phyloP scores from a whole-genome alignment of 2,329 filamentous ascomycete genomes.

The Ciborinia camelliae region DNA sequence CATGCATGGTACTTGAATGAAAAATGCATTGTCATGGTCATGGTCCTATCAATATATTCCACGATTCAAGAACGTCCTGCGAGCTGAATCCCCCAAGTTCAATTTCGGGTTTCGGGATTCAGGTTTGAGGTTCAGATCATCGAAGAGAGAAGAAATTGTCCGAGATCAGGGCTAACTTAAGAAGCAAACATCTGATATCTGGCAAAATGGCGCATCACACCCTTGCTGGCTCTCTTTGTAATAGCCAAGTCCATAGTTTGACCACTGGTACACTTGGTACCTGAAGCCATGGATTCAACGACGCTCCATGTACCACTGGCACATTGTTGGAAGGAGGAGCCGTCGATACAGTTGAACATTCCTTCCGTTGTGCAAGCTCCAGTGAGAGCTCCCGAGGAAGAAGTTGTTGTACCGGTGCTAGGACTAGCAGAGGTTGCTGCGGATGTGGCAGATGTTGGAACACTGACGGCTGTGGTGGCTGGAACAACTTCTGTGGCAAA shows the following conservation, averaged over 20 bases:
- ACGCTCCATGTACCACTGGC: conserved; percentile 51
- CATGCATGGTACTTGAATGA: neutral
- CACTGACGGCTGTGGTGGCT: conserved; percentile 26
- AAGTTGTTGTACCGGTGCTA: conserved; percentile 21
- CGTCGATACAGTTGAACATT: conserved; percentile 52
- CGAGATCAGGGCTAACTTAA: neutral
- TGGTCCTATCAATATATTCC: neutral
- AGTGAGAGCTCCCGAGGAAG: conserved; percentile 27
- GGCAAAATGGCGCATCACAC: neutral
- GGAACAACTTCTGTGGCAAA: conserved; percentile 23
- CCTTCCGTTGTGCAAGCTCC: conserved; percentile 49
- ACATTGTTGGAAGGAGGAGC: conserved; percentile 53
- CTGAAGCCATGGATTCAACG: conserved; percentile 43
- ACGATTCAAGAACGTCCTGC: conserved; percentile 5
- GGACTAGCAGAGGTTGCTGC: conserved; percentile 27
- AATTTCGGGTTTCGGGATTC: neutral
- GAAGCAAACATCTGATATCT: neutral
- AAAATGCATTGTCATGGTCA: neutral
- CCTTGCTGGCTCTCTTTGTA: conserved; percentile 20
- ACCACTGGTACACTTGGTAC: conserved; percentile 46
- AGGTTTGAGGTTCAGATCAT: too few species aligned
- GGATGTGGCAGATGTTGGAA: conserved; percentile 23
- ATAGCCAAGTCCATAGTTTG: conserved; percentile 43
- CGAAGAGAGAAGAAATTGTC: neutral
- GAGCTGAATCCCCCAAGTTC: neutral